Conservation (phyloP, 257 asterid genomes). For the Solanum chaucha region DNA sequence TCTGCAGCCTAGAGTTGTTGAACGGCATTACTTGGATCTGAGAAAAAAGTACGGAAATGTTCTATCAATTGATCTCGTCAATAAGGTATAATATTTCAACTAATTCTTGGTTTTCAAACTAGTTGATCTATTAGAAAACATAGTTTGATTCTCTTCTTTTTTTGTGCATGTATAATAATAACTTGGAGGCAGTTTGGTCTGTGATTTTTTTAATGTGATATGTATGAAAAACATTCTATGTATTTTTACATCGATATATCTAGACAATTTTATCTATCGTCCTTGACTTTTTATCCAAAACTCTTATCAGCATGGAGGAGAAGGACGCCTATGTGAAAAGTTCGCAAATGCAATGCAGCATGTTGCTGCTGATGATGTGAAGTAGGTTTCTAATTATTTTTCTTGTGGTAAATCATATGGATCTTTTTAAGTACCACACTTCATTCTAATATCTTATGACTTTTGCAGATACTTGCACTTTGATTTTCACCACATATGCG, state of each 20-base stretch:
- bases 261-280: background rate
- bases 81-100: conserved; percentile 37
- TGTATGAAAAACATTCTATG: background rate
- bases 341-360: conserved; percentile 57
- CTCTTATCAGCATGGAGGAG: conserved; percentile 63
- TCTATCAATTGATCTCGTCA: conserved; percentile 67
- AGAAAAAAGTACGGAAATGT: conserved; percentile 82
- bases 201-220: background rate
- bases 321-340: conserved; percentile 64
- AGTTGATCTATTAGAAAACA: background rate
- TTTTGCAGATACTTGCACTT: conserved; percentile 77
- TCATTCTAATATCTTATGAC: conserved; percentile 8
- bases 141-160: background rate
- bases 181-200: background rate
- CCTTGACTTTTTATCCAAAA: background rate
- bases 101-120: background rate
- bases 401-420: background rate
- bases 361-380: conserved; percentile 51
- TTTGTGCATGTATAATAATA: background rate
- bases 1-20: conserved; percentile 67
- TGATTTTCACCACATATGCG: conserved; percentile 92
- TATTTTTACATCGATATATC: background rate
- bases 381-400: conserved; percentile 23
- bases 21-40: conserved; percentile 72
- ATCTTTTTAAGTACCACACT: background rate